Evolutionary conservation across 148 eudicot genomes (phyloP).

Genomic region (Amaranthus hypochondriacus): DNA sequence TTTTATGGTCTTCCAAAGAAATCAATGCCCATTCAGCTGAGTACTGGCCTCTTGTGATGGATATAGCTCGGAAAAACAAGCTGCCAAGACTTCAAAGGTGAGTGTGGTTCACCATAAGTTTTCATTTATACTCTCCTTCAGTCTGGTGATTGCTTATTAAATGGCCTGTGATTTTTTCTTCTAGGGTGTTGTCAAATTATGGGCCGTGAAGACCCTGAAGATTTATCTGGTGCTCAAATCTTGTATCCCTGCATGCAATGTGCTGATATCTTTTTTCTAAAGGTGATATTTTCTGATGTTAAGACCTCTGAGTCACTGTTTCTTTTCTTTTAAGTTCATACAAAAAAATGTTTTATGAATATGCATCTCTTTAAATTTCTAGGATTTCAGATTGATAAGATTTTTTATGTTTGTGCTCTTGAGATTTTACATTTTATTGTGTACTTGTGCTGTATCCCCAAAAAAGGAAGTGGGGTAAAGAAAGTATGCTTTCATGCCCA

Average conservation of each 20-base stretch:
- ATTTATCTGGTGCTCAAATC: constrained; percentile 74
- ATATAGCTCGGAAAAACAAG: constrained; percentile 79
- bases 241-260: constrained; percentile 98
- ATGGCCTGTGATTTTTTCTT: constrained; percentile 9
- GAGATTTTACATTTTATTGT: not conserved
- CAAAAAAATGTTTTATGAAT: too few relatives aligned
- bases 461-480: too few relatives aligned
- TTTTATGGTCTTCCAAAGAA: constrained; percentile 80
- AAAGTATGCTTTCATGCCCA: not conserved
- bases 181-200: constrained; percentile 83
- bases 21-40: constrained; percentile 67
- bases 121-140: too few relatives aligned
- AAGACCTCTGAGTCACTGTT: not conserved
- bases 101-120: constrained; percentile 5
- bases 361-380: too few relatives aligned
- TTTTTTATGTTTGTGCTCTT: not conserved
- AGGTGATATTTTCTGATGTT: constrained; percentile 38
- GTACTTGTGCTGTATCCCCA: not conserved
- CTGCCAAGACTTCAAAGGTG: constrained; percentile 72
- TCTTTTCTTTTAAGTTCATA: too few relatives aligned
- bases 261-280: constrained; percentile 87
- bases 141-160: not conserved
- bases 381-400: not conserved
- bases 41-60: constrained; percentile 96
- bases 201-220: constrained; percentile 89